phyloP scores from a whole-genome alignment of 345 rosid genomes.

The Trapa bicornis region DNA sequence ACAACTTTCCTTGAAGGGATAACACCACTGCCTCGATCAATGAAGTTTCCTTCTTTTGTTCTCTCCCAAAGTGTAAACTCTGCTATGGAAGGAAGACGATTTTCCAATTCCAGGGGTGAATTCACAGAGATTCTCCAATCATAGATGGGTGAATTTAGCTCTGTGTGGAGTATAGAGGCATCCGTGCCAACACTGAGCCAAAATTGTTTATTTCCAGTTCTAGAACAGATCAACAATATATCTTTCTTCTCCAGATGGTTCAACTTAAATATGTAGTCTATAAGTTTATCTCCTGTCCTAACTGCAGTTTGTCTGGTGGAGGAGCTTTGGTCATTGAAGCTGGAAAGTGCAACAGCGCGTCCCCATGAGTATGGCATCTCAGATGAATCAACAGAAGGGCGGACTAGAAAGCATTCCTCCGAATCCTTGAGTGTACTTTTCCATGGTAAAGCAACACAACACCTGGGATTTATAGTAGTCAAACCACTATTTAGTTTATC shows the following conservation, averaged over 20 bases:
- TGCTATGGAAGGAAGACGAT: slow-evolving; percentile 81
- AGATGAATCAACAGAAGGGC: slow-evolving; percentile 47
- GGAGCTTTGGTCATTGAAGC: slow-evolving; percentile 54
- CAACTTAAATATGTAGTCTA: slow-evolving; percentile 45
- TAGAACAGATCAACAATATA: slow-evolving; percentile 49
- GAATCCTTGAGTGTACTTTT: slow-evolving; percentile 55
- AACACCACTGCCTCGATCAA: slow-evolving; percentile 54
- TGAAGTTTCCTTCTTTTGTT: slow-evolving; percentile 53
- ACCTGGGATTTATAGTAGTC: slow-evolving; percentile 46
- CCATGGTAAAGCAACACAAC: slow-evolving; percentile 79
- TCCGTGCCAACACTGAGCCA: slow-evolving; percentile 91
- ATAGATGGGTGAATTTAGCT: slow-evolving; percentile 81
- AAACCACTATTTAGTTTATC: slow-evolving; percentile 11
- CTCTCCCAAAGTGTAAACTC: slow-evolving; percentile 86
- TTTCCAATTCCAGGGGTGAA: slow-evolving; percentile 88
- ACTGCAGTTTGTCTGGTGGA: slow-evolving; percentile 44
- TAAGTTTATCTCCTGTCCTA: slow-evolving; percentile 45
- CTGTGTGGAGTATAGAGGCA: slow-evolving; percentile 84
- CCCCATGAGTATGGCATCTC: slow-evolving; percentile 65
- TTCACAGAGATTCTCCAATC: slow-evolving; percentile 87
- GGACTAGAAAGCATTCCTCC: slow-evolving; percentile 55
- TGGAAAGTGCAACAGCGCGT: slow-evolving; percentile 39
- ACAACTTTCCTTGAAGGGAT: slow-evolving; percentile 49
- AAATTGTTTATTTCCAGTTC: slow-evolving; percentile 45
- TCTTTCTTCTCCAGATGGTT: slow-evolving; percentile 89